Conservation (phyloP, 2,329 filamentous ascomycete species). For the Aspergillus sp. region DNA sequence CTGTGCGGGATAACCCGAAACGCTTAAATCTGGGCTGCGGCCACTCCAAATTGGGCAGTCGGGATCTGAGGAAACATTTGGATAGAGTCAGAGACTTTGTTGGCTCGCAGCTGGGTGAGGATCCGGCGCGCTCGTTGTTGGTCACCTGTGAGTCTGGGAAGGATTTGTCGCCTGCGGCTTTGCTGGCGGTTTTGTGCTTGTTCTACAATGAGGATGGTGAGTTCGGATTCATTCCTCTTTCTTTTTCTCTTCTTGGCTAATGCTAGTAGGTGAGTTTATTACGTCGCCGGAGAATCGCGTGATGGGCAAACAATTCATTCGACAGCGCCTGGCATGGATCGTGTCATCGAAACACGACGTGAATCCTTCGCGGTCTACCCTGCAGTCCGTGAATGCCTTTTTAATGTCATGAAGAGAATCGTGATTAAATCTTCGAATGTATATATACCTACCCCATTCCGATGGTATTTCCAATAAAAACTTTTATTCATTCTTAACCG, state of each 20-base stretch:
- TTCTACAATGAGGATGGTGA: slow-evolving; percentile 59
- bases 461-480: neutral
- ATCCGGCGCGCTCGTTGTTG: slow-evolving; percentile 36
- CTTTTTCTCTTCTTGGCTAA: neutral
- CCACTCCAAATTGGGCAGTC: slow-evolving; percentile 67
- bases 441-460: neutral
- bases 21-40: slow-evolving; percentile 55
- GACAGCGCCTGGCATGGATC: slow-evolving; percentile 70
- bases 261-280: slow-evolving; percentile 23
- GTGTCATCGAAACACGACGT: slow-evolving; percentile 69
- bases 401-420: slow-evolving; percentile 53
- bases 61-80: slow-evolving; percentile 68
- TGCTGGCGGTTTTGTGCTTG: slow-evolving; percentile 67
- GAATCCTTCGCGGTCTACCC: slow-evolving; percentile 73
- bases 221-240: slow-evolving; percentile 12
- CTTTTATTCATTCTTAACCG: slow-evolving; percentile 36
- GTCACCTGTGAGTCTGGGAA: slow-evolving; percentile 69
- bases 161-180: slow-evolving; percentile 70
- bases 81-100: slow-evolving; percentile 54
- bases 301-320: slow-evolving; percentile 69
- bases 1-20: slow-evolving; percentile 31
- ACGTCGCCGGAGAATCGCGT: slow-evolving; percentile 16
- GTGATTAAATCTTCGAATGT: slow-evolving; percentile 1
- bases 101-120: slow-evolving; percentile 21
- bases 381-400: slow-evolving; percentile 88